A percentile compares a stretch with the other conserved stretches of the same genome.
These are phyloP conservation scores for Ceratobasidium sp. DNA, from an alignment of 1,284 basidiomycete genomes.

Conservation along the genomic window DNA sequence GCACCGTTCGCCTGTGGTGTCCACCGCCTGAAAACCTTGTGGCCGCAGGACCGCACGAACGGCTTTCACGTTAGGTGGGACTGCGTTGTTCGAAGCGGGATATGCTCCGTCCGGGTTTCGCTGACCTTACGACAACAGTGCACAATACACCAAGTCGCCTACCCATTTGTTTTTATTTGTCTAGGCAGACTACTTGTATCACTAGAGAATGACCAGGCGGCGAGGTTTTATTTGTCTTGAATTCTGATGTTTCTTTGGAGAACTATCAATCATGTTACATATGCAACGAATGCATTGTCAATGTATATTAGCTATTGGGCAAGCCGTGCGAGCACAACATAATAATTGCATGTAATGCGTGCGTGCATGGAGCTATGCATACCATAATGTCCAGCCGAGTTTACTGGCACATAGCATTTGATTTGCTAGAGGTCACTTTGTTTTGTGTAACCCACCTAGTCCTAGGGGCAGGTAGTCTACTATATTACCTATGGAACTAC, in stretches of 20 bases:
- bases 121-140: slow-evolving; percentile 1
- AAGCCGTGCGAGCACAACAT: neutral
- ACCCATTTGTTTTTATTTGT: neutral
- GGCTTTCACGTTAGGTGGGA: slow-evolving; percentile 27
- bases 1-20: slow-evolving; percentile 86
- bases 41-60: neutral
- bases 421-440: too few species aligned
- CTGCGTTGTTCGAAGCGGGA: neutral
- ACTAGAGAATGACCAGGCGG: neutral
- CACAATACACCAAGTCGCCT: too few species aligned
- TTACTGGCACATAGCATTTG: too few species aligned
- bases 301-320: slow-evolving; percentile 31
- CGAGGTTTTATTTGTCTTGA: slow-evolving; percentile 14
- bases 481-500: too few species aligned
- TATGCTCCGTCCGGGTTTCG: neutral
- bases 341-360: neutral
- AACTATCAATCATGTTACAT: neutral
- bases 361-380: too few species aligned
- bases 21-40: slow-evolving; percentile 25
- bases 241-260: slow-evolving; percentile 22
- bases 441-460: too few species aligned
- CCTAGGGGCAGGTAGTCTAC: too few species aligned
- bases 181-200: slow-evolving; percentile 3
- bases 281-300: slow-evolving; percentile 2
- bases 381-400: too few species aligned